Evolutionary conservation across 352 stramenopile genomes (phyloP).

Genomic region (Phytopythium montanum): DNA sequence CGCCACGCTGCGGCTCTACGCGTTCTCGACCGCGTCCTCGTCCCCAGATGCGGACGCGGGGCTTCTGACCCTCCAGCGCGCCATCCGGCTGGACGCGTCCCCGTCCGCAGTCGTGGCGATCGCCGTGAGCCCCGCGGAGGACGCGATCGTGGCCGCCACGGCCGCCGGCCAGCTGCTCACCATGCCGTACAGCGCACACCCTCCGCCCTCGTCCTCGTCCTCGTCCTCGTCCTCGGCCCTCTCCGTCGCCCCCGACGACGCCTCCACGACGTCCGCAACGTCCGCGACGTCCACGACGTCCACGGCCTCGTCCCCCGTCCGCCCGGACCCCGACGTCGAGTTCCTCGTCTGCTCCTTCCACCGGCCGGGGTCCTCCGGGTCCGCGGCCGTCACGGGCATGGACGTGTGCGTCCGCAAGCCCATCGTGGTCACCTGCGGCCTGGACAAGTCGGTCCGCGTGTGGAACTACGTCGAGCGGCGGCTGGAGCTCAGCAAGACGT

Average conservation of each 20-base stretch:
- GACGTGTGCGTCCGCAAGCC: constrained; percentile 92
- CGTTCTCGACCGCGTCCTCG: neutral
- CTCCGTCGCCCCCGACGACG: constrained; percentile 15
- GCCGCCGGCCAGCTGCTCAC: constrained; percentile 63
- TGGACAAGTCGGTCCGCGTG: constrained; percentile 87
- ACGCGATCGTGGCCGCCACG: constrained; percentile 60
- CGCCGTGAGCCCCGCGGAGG: constrained; percentile 74
- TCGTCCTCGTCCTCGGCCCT: constrained; percentile 9
- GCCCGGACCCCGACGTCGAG: constrained; percentile 66
- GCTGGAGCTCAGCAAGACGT: constrained; percentile 86
- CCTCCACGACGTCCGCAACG: constrained; percentile 9
- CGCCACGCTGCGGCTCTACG: constrained; percentile 64
- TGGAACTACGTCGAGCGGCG: constrained; percentile 93
- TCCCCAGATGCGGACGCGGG: constrained; percentile 6
- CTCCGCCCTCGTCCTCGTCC: constrained; percentile 11
- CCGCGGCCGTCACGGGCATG: constrained; percentile 67
- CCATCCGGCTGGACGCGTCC: constrained; percentile 57
- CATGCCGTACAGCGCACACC: constrained; percentile 68
- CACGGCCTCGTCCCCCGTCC: constrained; percentile 6
- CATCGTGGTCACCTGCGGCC: constrained; percentile 86
- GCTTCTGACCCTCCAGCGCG: constrained; percentile 52
- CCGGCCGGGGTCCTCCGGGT: constrained; percentile 32
- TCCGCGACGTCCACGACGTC: no score
- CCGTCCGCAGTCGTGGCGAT: constrained; percentile 41
- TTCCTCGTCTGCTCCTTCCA: constrained; percentile 72